A percentile compares a stretch with the other conserved stretches of the same genome.
phyloP scores from a whole-genome alignment of 371 early-diverging fungal genomes.

The Mortierella sp. region DNA sequence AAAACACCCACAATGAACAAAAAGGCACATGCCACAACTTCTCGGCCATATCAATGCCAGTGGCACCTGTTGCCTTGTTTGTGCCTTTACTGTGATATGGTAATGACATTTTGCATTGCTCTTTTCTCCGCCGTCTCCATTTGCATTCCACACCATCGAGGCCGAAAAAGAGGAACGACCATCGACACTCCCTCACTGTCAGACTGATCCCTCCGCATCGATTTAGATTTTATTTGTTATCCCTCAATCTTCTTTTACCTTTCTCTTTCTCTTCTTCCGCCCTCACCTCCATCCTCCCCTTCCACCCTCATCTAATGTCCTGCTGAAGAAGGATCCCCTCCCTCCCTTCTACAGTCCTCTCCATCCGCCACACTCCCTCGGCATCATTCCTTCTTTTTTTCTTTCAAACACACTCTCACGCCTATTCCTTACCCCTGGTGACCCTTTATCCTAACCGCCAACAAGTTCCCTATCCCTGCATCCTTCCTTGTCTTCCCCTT shows the following conservation, averaged over 20 bases:
- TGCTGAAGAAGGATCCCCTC: neutral
- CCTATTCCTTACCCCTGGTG: neutral
- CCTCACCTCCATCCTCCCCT: neutral
- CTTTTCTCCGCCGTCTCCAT: neutral
- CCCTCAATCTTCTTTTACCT: neutral
- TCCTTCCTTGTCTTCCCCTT: neutral
- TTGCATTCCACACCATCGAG: neutral
- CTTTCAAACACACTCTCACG: too few relatives aligned
- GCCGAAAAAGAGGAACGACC: neutral
- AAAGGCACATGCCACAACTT: constrained; percentile 12
- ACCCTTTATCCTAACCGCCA: neutral
- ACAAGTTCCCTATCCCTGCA: neutral
- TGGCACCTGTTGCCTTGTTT: neutral
- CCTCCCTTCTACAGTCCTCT: neutral
- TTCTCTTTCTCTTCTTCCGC: neutral
- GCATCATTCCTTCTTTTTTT: neutral
- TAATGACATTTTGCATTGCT: neutral
- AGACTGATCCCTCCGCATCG: neutral
- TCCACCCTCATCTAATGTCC: neutral
- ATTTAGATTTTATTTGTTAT: neutral
- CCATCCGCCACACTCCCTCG: neutral
- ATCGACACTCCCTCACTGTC: neutral
- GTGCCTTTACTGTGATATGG: neutral
- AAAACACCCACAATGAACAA: neutral
- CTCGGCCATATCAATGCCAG: neutral